phyloP scores from a whole-genome alignment of 2,329 filamentous ascomycete species.

The Cladophialophora yegresii region DNA sequence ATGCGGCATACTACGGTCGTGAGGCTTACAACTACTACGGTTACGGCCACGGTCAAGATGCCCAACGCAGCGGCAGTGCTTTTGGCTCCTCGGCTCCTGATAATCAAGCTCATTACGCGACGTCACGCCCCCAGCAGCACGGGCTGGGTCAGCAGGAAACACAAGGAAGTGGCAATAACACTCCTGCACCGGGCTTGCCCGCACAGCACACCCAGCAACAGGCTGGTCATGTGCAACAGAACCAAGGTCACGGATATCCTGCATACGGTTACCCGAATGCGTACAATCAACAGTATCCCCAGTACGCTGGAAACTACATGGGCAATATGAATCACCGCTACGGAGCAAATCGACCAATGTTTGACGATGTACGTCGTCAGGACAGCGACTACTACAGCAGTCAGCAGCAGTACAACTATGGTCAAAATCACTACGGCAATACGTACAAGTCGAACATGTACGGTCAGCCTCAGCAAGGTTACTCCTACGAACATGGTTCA shows the following conservation, averaged over 20 bases:
- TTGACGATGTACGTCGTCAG: slow-evolving; percentile 53
- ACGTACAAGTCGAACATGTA: slow-evolving; percentile 64
- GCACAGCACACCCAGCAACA: slow-evolving; percentile 48
- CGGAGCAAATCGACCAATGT: slow-evolving; percentile 53
- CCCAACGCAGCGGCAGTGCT: slow-evolving; percentile 73
- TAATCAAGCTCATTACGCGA: slow-evolving; percentile 60
- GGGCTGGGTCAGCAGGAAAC: slow-evolving; percentile 69
- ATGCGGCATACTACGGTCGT: slow-evolving; percentile 81
- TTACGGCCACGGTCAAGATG: slow-evolving; percentile 72
- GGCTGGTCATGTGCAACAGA: slow-evolving; percentile 49
- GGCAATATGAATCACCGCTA: slow-evolving; percentile 52
- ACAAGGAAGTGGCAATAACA: slow-evolving; percentile 86
- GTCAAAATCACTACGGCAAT: slow-evolving; percentile 50
- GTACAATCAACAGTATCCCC: slow-evolving; percentile 47
- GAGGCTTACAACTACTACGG: slow-evolving; percentile 75
- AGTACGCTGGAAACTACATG: slow-evolving; percentile 62
- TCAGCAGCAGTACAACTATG: slow-evolving; percentile 59
- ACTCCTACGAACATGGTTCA: slow-evolving; percentile 66
- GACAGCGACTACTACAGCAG: slow-evolving; percentile 52
- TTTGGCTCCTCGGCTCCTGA: slow-evolving; percentile 65
- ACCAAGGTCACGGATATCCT: slow-evolving; percentile 58
- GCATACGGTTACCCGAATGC: slow-evolving; percentile 57
- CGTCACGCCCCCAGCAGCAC: slow-evolving; percentile 72
- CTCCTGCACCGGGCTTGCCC: slow-evolving; percentile 74
- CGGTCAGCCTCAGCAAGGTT: slow-evolving; percentile 62